A percentile compares a stretch with the other conserved stretches of the same genome.
These are phyloP conservation scores for Ganoderma resinaceum DNA, from an alignment of 1,284 basidiomycete genomes.

Conservation along the genomic window DNA sequence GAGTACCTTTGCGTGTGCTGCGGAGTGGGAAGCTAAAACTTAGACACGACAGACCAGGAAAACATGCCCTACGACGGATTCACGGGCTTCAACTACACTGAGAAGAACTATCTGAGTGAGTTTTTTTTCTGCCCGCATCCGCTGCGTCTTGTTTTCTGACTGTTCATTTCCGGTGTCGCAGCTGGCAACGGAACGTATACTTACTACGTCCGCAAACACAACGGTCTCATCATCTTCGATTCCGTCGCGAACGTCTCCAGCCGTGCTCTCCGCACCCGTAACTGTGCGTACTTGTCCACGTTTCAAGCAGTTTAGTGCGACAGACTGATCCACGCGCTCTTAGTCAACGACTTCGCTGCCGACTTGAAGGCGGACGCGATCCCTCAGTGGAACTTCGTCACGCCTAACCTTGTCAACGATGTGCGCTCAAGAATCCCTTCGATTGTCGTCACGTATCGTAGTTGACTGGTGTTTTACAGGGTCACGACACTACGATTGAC, in stretches of 20 bases:
- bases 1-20: background rate
- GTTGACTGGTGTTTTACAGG: slow-evolving; percentile 10
- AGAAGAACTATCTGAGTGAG: slow-evolving; percentile 53
- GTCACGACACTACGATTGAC: slow-evolving; percentile 64
- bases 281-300: slow-evolving; percentile 43
- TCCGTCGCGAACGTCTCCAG: slow-evolving; percentile 49
- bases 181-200: slow-evolving; percentile 46
- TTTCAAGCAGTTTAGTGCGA: background rate
- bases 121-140: slow-evolving; percentile 3
- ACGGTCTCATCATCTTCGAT: slow-evolving; percentile 63
- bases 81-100: slow-evolving; percentile 47
- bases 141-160: background rate
- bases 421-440: slow-evolving; percentile 31
- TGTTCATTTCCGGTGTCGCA: slow-evolving; percentile 24
- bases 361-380: slow-evolving; percentile 59
- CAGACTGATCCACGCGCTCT: background rate
- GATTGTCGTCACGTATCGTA: background rate
- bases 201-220: slow-evolving; percentile 67
- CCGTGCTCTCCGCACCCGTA: slow-evolving; percentile 60
- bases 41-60: slow-evolving; percentile 51
- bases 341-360: slow-evolving; percentile 60
- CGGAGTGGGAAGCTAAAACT: background rate
- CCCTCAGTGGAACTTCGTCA: slow-evolving; percentile 70
- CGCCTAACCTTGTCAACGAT: slow-evolving; percentile 68
- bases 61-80: slow-evolving; percentile 66